Evolutionary conservation across 306 rosid species (phyloP).

Genomic region (Geum urbanum): DNA sequence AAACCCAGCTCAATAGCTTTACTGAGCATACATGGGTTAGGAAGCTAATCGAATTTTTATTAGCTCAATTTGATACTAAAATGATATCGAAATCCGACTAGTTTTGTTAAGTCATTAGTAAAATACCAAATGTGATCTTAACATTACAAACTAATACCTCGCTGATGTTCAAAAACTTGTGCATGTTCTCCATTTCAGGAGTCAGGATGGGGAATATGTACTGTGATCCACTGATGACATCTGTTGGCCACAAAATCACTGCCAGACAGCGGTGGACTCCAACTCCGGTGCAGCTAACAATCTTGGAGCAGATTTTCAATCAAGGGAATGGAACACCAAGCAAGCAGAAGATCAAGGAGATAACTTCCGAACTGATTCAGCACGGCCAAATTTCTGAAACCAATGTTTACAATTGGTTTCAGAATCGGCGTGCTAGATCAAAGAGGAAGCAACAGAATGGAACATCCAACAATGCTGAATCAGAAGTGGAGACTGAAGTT

Average conservation of each 20-base stretch:
- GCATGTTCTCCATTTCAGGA: conserved; percentile 39
- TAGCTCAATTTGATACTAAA: not conserved
- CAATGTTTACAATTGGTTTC: conserved; percentile 96
- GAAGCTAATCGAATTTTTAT: not conserved
- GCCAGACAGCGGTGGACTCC: conserved; percentile 99
- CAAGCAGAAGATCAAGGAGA: conserved; percentile 92
- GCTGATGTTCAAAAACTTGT: conserved; percentile 1
- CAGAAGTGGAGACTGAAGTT: conserved; percentile 80
- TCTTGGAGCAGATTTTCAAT: conserved; percentile 82
- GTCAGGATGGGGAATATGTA: conserved; percentile 75
- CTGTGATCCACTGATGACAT: conserved; percentile 74
- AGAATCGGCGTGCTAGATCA: conserved; percentile 92
- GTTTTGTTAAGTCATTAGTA: not conserved
- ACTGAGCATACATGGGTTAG: conserved; percentile 3
- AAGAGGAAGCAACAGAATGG: conserved; percentile 75
- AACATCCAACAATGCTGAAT: conserved; percentile 51
- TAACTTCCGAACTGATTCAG: conserved; percentile 76
- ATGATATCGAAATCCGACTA: not conserved
- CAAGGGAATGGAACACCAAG: conserved; percentile 92
- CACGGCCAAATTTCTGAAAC: conserved; percentile 95
- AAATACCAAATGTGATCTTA: not conserved
- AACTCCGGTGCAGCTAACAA: conserved; percentile 78
- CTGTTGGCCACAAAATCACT: conserved; percentile 78
- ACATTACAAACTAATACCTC: not conserved
- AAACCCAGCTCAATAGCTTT: not conserved